phyloP scores from a whole-genome alignment of 768 basidiomycete species.

The Ramaria rubella region DNA sequence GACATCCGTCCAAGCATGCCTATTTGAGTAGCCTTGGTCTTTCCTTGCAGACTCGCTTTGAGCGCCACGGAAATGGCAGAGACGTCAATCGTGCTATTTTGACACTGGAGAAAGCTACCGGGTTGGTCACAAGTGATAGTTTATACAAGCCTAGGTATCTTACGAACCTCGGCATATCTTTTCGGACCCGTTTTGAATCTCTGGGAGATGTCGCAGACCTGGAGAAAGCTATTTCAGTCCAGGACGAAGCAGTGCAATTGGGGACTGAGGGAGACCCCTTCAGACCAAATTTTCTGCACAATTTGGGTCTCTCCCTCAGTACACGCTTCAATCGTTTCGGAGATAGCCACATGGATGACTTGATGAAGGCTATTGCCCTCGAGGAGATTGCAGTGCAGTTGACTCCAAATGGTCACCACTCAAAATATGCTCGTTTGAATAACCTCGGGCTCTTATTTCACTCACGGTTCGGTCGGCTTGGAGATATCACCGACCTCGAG shows the following conservation, averaged over 20 bases:
- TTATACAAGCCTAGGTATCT: background rate
- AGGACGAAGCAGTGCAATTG: background rate
- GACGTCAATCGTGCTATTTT: background rate
- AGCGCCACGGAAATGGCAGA: background rate
- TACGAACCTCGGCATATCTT: background rate
- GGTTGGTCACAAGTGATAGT: background rate
- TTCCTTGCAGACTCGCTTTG: no score
- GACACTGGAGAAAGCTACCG: background rate
- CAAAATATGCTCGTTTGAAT: conserved; percentile 5
- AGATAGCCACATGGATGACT: conserved; percentile 8
- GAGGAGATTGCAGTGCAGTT: conserved; percentile 10
- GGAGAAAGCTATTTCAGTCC: background rate
- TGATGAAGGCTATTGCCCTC: conserved; percentile 7
- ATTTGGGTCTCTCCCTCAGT: background rate
- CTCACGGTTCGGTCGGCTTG: conserved; percentile 18
- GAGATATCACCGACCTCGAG: conserved; percentile 18
- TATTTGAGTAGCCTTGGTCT: no score
- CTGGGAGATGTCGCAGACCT: background rate
- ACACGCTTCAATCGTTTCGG: conserved; percentile 10
- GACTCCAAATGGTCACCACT: conserved; percentile 11
- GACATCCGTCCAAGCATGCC: no score
- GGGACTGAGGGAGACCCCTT: background rate
- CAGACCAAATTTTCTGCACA: background rate
- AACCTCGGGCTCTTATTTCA: conserved; percentile 15
- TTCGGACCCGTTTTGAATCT: background rate